Evolutionary conservation across 768 basidiomycete species (phyloP), one percentile per base, ranked within the genome.

Genomic region (Suillus spraguei): DNA sequence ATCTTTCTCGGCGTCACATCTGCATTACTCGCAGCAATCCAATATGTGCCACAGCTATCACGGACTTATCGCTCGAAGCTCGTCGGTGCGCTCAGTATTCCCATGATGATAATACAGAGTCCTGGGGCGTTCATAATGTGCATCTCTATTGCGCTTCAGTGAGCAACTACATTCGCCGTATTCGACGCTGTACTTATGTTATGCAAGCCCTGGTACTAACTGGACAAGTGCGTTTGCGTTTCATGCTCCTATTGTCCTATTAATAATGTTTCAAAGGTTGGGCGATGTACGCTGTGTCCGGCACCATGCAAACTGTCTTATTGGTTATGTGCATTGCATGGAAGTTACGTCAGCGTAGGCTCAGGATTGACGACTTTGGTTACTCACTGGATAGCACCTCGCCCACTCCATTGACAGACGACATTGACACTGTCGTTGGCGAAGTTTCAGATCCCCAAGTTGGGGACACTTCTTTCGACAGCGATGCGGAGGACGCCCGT

Each of bases 31-130:
- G 91, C 95, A 1, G 85, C 86, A 5, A 77, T 91, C 6, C 96
- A 99, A 75, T 99, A 98, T 65, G 83, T 88, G 0, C 96, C 97
- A 0, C 96, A 97, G 74, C 80, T 99, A 32, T 67, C 85, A 14
- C 87, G 89, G 64, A 99, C 96, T 1, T 97, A 90, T 68, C 79
- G 78, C 5, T 75, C 84, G 36, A 90, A 88, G 70, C 84, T 97
- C 14, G 95, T 99, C 10, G 97, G 97, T 3, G 94, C 95, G 0
- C 80, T 99, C 17, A 95, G 94, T 70, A 92, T 99, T 62, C 90
- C 91, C 1, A 98, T 94, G 87, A 98, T 99, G 97, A 78, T 86
- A 55, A 92, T 99, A 17, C 97, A 99, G 76, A 94, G 87, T 14
- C 95, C 95, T 4, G 96, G 95, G 4, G 90, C 92, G 1, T 79